These are phyloP conservation scores for Penicillium sp. DNA, from an alignment of 2,329 filamentous ascomycete genomes.

Conservation along the genomic window DNA sequence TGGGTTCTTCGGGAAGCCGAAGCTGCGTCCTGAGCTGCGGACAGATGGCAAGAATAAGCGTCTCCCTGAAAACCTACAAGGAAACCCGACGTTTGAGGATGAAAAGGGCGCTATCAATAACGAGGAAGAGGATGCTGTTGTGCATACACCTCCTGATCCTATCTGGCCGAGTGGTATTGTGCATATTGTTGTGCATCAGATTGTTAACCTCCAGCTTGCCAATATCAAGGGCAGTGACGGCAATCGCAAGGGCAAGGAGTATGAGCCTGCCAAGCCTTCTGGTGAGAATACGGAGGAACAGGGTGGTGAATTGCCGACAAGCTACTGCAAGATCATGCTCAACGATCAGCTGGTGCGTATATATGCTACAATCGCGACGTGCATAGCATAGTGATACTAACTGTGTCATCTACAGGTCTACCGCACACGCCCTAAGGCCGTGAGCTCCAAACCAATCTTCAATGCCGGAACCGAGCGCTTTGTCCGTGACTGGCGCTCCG, in stretches of 20 bases:
- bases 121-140: slow-evolving; percentile 76
- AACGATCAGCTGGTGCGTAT: slow-evolving; percentile 74
- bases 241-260: slow-evolving; percentile 80
- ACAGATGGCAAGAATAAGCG: slow-evolving; percentile 83
- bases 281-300: slow-evolving; percentile 87
- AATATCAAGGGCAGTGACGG: slow-evolving; percentile 84
- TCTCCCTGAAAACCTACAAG: slow-evolving; percentile 70
- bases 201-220: slow-evolving; percentile 89
- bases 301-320: slow-evolving; percentile 75
- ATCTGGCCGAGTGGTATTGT: slow-evolving; percentile 91
- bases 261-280: slow-evolving; percentile 79
- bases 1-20: slow-evolving; percentile 88
- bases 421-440: slow-evolving; percentile 90
- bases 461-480: slow-evolving; percentile 95
- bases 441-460: slow-evolving; percentile 93
- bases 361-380: background rate
- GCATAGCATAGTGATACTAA: background rate
- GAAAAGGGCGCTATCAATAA: slow-evolving; percentile 77
- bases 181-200: slow-evolving; percentile 85
- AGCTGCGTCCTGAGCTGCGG: slow-evolving; percentile 78
- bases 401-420: slow-evolving; percentile 58
- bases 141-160: slow-evolving; percentile 90
- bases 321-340: slow-evolving; percentile 87
- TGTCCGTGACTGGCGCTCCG: slow-evolving; percentile 86
- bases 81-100: slow-evolving; percentile 77